A percentile compares a stretch with the other conserved stretches of the same genome.
Conservation (phyloP, 2,329 filamentous ascomycete species). For the Neonectria sp. region DNA sequence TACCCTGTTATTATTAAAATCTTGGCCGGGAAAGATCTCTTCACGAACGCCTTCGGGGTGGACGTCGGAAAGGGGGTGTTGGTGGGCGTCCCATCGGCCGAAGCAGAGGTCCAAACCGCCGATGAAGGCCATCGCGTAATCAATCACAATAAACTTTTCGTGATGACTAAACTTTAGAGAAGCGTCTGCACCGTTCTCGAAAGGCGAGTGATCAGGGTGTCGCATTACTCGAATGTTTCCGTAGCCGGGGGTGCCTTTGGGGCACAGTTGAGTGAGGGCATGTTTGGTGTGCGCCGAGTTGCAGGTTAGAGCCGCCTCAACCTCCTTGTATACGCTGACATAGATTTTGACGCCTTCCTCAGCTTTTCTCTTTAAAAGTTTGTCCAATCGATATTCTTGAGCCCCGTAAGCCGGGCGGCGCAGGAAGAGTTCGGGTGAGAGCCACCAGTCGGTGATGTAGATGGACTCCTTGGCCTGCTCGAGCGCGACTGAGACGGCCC, state of each 20-base stretch:
- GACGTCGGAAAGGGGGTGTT: conserved; percentile 88
- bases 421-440: conserved; percentile 90
- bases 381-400: conserved; percentile 90
- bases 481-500: conserved; percentile 91
- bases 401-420: conserved; percentile 86
- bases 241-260: conserved; percentile 83
- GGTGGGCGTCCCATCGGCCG: conserved; percentile 90
- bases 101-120: conserved; percentile 97
- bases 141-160: conserved; percentile 97
- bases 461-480: conserved; percentile 93
- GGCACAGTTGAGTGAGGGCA: conserved; percentile 83
- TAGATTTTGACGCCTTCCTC: conserved; percentile 96
- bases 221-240: conserved; percentile 92
- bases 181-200: conserved; percentile 96
- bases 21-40: conserved; percentile 94
- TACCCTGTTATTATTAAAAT: conserved; percentile 86
- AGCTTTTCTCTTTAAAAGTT: conserved; percentile 87
- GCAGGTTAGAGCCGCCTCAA: conserved; percentile 86
- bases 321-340: conserved; percentile 92
- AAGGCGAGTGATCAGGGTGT: conserved; percentile 94
- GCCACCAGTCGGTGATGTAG: conserved; percentile 98
- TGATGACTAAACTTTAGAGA: conserved; percentile 99
- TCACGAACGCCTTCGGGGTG: conserved; percentile 87
- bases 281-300: conserved; percentile 96
- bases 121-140: conserved; percentile 92